Percentiles rank a stretch among this genome's conserved stretches.
phyloP scores from a whole-genome alignment of 192 early-diverging fungal species.

The Entomortierella beljakovae region DNA sequence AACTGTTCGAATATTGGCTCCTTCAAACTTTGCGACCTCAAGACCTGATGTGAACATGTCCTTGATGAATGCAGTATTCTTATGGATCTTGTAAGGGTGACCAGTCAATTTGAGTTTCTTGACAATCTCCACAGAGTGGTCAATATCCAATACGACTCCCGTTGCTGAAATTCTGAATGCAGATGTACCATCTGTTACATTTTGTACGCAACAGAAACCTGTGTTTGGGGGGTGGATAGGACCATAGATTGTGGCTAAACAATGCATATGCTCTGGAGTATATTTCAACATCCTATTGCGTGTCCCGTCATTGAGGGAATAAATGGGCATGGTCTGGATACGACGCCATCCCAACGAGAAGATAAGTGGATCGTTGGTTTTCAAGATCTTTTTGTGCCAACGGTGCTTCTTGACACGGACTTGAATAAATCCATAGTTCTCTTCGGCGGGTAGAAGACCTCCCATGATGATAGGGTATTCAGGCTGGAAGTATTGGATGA shows the following conservation, averaged over 20 bases:
- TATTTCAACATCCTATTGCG: conserved; percentile 99
- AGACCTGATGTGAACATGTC: conserved; percentile 98
- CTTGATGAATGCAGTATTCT: conserved; percentile 97
- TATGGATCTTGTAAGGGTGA: conserved; percentile 92
- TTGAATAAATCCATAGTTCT: conserved; percentile 94
- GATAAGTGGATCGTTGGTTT: conserved; percentile 98
- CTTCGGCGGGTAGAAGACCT: conserved; percentile 88
- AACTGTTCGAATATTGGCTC: conserved; percentile 95
- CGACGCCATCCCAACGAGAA: conserved; percentile 98
- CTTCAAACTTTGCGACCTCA: conserved; percentile 99
- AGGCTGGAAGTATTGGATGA: conserved; percentile 93
- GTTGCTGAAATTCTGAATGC: conserved; percentile 96
- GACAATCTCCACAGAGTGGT: conserved; percentile 93
- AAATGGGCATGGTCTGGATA: conserved; percentile 97
- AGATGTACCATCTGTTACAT: conserved; percentile 67
- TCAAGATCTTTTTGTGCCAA: conserved; percentile 95
- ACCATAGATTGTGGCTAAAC: conserved; percentile 93
- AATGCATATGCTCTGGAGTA: conserved; percentile 99
- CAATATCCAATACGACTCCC: conserved; percentile 93
- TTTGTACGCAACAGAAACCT: conserved; percentile 95
- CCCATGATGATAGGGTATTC: conserved; percentile 92
- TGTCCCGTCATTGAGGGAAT: conserved; percentile 91
- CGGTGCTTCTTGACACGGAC: conserved; percentile 98
- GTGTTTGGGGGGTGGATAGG: conserved; percentile 97
- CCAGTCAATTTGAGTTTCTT: conserved; percentile 99